Evolutionary conservation across 768 basidiomycete genomes (phyloP).

Genomic region (Boletales sp.): DNA sequence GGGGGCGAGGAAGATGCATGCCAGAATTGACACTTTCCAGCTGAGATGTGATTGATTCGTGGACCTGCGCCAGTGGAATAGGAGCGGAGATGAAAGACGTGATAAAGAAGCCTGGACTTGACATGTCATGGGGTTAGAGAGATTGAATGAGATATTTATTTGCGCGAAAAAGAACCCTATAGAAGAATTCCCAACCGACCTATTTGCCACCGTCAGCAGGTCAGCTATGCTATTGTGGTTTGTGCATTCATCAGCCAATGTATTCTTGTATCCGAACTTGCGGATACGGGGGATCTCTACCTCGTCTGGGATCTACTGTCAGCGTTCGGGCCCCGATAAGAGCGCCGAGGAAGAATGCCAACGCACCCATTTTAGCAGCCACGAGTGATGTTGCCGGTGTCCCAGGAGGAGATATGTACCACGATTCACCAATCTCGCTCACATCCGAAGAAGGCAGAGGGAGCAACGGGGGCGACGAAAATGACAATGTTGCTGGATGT

Average conservation of each 20-base stretch:
- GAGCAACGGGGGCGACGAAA: conserved; percentile 39
- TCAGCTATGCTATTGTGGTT: conserved; percentile 2
- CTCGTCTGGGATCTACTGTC: conserved; percentile 38
- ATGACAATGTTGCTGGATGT: conserved; percentile 32
- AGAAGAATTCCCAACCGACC: conserved; percentile 18
- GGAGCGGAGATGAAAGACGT: conserved; percentile 32
- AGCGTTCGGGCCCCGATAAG: not conserved
- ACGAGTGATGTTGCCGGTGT: conserved; percentile 39
- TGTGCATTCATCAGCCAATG: conserved; percentile 2
- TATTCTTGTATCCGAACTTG: conserved; percentile 38
- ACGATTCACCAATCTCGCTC: conserved; percentile 53
- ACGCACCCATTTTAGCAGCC: conserved; percentile 50
- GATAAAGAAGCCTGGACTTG: conserved; percentile 32
- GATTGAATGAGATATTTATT: conserved; percentile 17
- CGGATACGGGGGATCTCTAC: conserved; percentile 50
- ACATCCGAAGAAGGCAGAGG: conserved; percentile 33
- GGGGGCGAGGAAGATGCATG: conserved; percentile 20
- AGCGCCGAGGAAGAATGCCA: not conserved
- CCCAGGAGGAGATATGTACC: conserved; percentile 45
- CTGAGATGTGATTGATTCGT: conserved; percentile 18
- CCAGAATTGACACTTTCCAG: conserved; percentile 9
- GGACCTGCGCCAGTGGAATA: conserved; percentile 21
- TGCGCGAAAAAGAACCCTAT: conserved; percentile 14
- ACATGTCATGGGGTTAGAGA: conserved; percentile 25
- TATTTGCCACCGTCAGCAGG: conserved; percentile 15